Evolutionary conservation across 2,329 filamentous ascomycete species (phyloP), one percentile per base, ranked within the genome.

Genomic region (Fusarium sp.): DNA sequence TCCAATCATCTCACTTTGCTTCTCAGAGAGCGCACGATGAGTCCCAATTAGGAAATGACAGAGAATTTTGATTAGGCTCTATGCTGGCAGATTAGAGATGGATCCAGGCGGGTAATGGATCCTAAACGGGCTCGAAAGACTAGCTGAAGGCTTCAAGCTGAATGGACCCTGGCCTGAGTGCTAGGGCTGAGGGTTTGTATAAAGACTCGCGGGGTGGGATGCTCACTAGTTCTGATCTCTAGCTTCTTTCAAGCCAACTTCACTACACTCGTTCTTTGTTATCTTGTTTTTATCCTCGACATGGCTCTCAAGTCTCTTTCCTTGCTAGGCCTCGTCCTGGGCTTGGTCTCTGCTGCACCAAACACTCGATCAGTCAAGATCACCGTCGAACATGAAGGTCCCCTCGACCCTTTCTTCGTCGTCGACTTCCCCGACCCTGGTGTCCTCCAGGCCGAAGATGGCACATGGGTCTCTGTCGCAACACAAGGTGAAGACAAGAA

Each of bases 341-440:
- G 35, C 38, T 31, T 27, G 36, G 36, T 42, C n/a, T 60, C 36
- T 6, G 36, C 57, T 20, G 57, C 57, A 2, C 36, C 36, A 42
- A 27, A 22, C 29, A 18, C 31, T 11, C 35, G 58, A 20, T 29
- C 66, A 18, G 54, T 70, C 9, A 66, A 70, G 22, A 16, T 70
- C 2, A 59, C 54, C 20, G 33, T 70, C 8, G 60, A 60, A 2
- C 66, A 70, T 11, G 25, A 70, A 10, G 66, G 68, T 0, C 25
- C 25, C 0, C 40, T 70, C 0, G 27, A 27, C 4, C 68, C 66
- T 5, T 33, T 38, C 1, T 65, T 70, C 7, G 50, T 65, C 9
- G 27, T 67, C 11, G 66, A 70, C 16, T 70, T 70, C 5, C 68
- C 68, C 4, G 68, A 70, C 6, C 68, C 68, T 3, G 58, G 42